These are phyloP conservation scores for Mangifera indica DNA, from an alignment of 345 rosid genomes.

Conservation along the genomic window DNA sequence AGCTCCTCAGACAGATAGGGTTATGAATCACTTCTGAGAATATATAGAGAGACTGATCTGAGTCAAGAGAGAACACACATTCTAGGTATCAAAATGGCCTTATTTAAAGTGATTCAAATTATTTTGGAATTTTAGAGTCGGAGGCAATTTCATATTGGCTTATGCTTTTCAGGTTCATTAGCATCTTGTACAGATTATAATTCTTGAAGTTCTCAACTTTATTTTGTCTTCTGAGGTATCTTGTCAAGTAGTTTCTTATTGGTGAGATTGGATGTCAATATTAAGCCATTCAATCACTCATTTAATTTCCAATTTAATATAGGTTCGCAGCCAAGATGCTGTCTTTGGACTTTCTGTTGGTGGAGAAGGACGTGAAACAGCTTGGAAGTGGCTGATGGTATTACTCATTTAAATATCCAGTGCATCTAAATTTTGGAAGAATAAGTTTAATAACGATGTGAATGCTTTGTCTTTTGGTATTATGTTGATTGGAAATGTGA, in stretches of 20 bases:
- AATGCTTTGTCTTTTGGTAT: background rate
- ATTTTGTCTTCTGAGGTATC: conserved; percentile 73
- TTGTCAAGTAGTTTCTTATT: background rate
- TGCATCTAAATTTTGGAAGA: background rate
- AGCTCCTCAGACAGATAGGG: conserved; percentile 59
- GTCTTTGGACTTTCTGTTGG: conserved; percentile 66
- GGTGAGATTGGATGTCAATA: background rate
- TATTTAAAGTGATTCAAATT: background rate
- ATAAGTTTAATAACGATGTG: background rate
- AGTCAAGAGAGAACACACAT: conserved; percentile 97
- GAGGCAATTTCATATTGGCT: background rate
- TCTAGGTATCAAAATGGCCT: conserved; percentile 44
- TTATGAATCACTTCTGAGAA: conserved; percentile 70
- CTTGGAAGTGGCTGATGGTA: conserved; percentile 94
- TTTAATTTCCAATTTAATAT: conserved; percentile 6
- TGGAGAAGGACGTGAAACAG: conserved; percentile 86
- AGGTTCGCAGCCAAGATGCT: conserved; percentile 95
- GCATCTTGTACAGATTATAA: conserved; percentile 65
- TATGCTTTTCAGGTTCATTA: conserved; percentile 58
- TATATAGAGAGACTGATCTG: conserved; percentile 90
- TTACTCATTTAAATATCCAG: background rate
- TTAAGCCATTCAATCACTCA: background rate
- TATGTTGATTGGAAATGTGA: background rate
- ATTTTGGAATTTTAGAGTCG: conserved; percentile 7
- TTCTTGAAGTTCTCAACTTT: conserved; percentile 74